Evolutionary conservation across 257 asterid genomes (phyloP), one percentile per base, ranked within the genome.

Genomic region (Forsythia suspensa): DNA sequence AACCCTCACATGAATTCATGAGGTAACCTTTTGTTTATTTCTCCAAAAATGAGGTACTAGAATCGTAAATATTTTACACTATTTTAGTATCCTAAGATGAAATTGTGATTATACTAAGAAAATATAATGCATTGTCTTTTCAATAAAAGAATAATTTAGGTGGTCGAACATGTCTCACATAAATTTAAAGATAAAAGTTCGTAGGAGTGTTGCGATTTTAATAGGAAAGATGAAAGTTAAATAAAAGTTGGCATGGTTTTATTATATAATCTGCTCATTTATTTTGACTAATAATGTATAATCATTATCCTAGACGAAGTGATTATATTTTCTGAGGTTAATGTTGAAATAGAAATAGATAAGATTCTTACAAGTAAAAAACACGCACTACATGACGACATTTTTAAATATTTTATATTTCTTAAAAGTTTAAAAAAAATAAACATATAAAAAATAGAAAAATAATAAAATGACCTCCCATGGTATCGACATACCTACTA

Each of bases 1-100:
- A 44, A 38, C 75, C 15, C 78, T 85, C 87, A 86, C 85, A 86
- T 80, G 85, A 72, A 72, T 34, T 43, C 41, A 78, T 36, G 57
- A 74, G 78, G 41, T 73, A 52, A 76, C 81, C 52, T 34, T 63
- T 38, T 73, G 15, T 61, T 61, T 57, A 43, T 66, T 65, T 72
- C 9, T 70, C 15, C 8, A 8, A 2, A 20, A 82, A 73, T 57
- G 66, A 55, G 55, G 79, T 52, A 11, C 61, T 16, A 21, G 40
- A 44, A 72, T 63, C 3, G 3, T 10, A 55, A 55, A 55, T 55
- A 55, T 16, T 18, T 55, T 39, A 24, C 34, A 29, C 34, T 29
- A 29, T 29, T 29, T 1, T 18, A 40, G 76, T 46, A 34, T 37
- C 63, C 40, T 5, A 4, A 43, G 13, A 42, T 37, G 39, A 16